phyloP scores from a whole-genome alignment of 768 basidiomycete genomes.

The Ramaria sp. region DNA sequence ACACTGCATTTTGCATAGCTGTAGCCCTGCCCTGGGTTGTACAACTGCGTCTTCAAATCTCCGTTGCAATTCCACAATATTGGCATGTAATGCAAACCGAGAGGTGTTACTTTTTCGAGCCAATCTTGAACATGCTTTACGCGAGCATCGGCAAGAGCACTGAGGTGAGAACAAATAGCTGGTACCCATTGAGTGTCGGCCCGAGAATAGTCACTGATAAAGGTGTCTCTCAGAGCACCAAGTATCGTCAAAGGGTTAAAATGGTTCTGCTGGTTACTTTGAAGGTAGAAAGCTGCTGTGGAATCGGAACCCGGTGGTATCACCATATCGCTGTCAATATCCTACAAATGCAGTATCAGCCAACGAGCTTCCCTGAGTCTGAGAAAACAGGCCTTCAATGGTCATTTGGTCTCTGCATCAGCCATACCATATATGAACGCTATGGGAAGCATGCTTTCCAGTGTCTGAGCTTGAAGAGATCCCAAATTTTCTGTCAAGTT shows the following conservation, averaged over 20 bases:
- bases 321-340: neutral
- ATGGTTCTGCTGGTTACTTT: too few relatives aligned
- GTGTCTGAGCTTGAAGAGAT: neutral
- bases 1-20: conserved; percentile 42
- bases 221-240: neutral
- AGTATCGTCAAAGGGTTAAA: neutral
- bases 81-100: conserved; percentile 35
- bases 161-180: conserved; percentile 28
- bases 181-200: conserved; percentile 33
- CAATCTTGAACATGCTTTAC: conserved; percentile 38
- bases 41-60: conserved; percentile 31
- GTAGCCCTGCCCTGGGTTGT: conserved; percentile 33
- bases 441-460: neutral
- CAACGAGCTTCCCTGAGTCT: neutral
- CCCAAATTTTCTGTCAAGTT: conserved; percentile 1
- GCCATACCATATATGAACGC: neutral
- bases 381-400: neutral
- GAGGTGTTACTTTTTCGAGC: conserved; percentile 35
- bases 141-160: conserved; percentile 29
- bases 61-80: conserved; percentile 34
- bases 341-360: neutral
- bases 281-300: neutral
- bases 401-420: neutral
- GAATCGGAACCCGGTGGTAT: neutral
- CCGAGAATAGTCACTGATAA: conserved; percentile 14